Evolutionary conservation across 2,329 filamentous ascomycete species (phyloP).

Genomic region (Pseudovirgaria hyperparasitica): DNA sequence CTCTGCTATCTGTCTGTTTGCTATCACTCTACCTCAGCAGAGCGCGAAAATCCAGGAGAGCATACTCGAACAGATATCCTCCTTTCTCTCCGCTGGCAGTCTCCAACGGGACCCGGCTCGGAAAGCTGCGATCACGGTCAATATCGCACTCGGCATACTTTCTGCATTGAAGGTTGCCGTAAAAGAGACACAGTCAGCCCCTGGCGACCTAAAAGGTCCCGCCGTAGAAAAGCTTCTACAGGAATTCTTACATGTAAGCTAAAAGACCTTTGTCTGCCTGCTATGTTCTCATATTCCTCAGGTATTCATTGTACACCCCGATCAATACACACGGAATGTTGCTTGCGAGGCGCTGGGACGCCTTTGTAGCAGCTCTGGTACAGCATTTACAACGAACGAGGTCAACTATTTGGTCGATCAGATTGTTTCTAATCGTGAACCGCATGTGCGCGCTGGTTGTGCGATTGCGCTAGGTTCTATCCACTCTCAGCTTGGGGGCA

Average conservation of each 20-base stretch:
- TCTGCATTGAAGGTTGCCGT: conserved; percentile 72
- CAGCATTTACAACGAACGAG: conserved; percentile 75
- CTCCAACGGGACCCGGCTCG: conserved; percentile 77
- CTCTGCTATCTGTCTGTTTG: conserved; percentile 84
- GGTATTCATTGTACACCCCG: conserved; percentile 66
- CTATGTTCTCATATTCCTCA: conserved; percentile 13
- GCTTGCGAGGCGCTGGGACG: conserved; percentile 77
- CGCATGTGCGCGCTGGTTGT: conserved; percentile 84
- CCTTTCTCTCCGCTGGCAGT: conserved; percentile 67
- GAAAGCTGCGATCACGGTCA: conserved; percentile 82
- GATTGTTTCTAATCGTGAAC: conserved; percentile 87
- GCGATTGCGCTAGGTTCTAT: conserved; percentile 89
- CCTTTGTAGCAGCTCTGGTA: conserved; percentile 74
- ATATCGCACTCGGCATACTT: conserved; percentile 71
- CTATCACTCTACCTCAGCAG: conserved; percentile 79
- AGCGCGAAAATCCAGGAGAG: conserved; percentile 90
- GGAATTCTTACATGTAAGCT: conserved; percentile 62
- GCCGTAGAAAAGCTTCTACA: conserved; percentile 64
- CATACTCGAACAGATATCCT: conserved; percentile 83
- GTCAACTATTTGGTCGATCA: conserved; percentile 88
- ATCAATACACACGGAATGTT: conserved; percentile 74
- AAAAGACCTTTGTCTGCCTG: background rate
- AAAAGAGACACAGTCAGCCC: conserved; percentile 60
- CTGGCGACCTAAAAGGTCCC: conserved; percentile 60
- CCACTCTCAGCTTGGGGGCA: conserved; percentile 88